Evolutionary conservation across 2,329 filamentous ascomycete genomes (phyloP).

Genomic region (Fusarium algeriense): DNA sequence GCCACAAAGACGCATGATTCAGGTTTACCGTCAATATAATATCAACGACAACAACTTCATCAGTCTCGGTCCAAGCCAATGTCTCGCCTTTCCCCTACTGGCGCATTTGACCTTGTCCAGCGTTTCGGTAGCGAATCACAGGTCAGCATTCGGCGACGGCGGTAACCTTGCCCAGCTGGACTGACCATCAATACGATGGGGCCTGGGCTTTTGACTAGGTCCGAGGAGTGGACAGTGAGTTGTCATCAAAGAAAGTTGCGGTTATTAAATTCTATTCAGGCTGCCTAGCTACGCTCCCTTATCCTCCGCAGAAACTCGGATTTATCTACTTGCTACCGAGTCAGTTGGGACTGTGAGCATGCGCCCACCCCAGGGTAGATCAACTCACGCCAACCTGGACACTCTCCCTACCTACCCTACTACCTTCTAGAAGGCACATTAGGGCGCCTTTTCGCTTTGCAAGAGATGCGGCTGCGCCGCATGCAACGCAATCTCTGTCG

Average conservation of each 20-base stretch:
- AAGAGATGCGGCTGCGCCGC: constrained; percentile 39
- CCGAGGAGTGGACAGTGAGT: background rate
- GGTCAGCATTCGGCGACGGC: constrained; percentile 29
- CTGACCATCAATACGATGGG: constrained; percentile 6
- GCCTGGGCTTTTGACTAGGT: constrained; percentile 19
- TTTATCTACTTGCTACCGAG: background rate
- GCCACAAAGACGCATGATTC: constrained; percentile 28
- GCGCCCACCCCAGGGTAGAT: background rate
- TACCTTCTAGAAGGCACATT: constrained; percentile 43
- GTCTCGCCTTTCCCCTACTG: constrained; percentile 39
- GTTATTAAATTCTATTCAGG: background rate
- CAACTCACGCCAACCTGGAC: background rate
- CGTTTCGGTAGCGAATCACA: constrained; percentile 52
- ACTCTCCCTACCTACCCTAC: background rate
- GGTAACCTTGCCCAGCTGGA: constrained; percentile 51
- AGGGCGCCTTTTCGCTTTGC: constrained; percentile 14
- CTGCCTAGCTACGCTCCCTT: background rate
- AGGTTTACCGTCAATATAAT: constrained; percentile 19
- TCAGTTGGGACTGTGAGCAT: background rate
- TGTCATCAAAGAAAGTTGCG: background rate
- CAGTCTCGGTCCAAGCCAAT: constrained; percentile 32
- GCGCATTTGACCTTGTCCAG: constrained; percentile 43
- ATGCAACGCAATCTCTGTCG: constrained; percentile 44
- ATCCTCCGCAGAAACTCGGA: constrained; percentile 9
- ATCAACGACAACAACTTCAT: constrained; percentile 2